phyloP scores from a whole-genome alignment of 306 rosid species.

The Gastrolobium villosum region DNA sequence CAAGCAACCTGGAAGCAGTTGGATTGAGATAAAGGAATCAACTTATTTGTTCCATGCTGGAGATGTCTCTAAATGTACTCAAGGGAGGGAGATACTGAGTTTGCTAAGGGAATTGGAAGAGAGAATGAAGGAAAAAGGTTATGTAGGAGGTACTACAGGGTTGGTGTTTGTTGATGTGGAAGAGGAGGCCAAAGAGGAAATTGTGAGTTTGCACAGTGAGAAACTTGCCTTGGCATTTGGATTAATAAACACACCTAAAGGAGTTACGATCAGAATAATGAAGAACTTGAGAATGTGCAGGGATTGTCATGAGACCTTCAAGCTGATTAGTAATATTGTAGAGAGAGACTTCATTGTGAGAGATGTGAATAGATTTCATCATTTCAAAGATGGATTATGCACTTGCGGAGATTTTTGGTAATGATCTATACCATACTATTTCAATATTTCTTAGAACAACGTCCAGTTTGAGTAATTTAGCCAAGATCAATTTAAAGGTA shows the following conservation, averaged over 20 bases:
- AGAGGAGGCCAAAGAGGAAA: slow-evolving; percentile 76
- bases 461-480: neutral
- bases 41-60: slow-evolving; percentile 76
- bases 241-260: slow-evolving; percentile 70
- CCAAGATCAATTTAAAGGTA: neutral
- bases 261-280: slow-evolving; percentile 80
- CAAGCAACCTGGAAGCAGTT: slow-evolving; percentile 90
- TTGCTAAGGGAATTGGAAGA: slow-evolving; percentile 67
- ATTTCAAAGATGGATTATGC: slow-evolving; percentile 71
- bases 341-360: slow-evolving; percentile 79
- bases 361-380: slow-evolving; percentile 91
- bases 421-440: slow-evolving; percentile 35
- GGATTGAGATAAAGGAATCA: slow-evolving; percentile 81
- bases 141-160: slow-evolving; percentile 67
- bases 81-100: slow-evolving; percentile 55
- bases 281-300: slow-evolving; percentile 87
- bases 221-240: slow-evolving; percentile 89
- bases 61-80: slow-evolving; percentile 59
- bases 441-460: slow-evolving; percentile 24
- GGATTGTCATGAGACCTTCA: slow-evolving; percentile 83
- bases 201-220: slow-evolving; percentile 81
- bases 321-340: slow-evolving; percentile 79
- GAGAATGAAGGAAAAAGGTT: slow-evolving; percentile 81
- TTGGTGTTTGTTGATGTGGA: slow-evolving; percentile 83
- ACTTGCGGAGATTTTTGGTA: slow-evolving; percentile 79